These are phyloP conservation scores for Trichoderma citrinoviride DNA, from an alignment of 2,329 filamentous ascomycete genomes.

Conservation along the genomic window DNA sequence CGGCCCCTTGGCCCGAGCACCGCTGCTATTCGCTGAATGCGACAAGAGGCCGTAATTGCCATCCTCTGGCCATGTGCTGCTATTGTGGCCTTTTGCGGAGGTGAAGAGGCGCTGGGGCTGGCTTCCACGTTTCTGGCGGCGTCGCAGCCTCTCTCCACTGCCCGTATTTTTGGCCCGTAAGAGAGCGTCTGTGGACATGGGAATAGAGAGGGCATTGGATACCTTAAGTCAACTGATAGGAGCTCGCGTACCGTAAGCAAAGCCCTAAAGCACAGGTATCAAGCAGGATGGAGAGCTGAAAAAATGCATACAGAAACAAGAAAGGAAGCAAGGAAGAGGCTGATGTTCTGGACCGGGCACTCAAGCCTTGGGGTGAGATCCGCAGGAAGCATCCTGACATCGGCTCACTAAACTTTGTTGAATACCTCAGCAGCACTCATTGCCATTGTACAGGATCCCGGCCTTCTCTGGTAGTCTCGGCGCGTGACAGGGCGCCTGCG, in stretches of 20 bases:
- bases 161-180: not conserved
- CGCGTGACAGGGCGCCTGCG: not conserved
- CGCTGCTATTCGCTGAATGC: not conserved
- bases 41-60: not conserved
- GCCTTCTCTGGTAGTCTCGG: not conserved
- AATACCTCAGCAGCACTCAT: conserved; percentile 4
- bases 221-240: no score
- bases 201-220: not conserved
- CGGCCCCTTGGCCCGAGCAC: not conserved
- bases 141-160: not conserved
- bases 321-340: not conserved
- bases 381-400: not conserved
- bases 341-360: not conserved
- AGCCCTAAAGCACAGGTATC: no score
- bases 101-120: not conserved
- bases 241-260: no score
- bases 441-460: not conserved
- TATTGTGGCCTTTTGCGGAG: not conserved
- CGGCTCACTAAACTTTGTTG: not conserved
- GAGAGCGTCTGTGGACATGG: not conserved
- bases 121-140: not conserved
- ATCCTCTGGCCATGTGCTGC: not conserved
- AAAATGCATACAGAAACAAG: no score
- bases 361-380: not conserved
- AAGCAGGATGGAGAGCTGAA: not conserved